Evolutionary conservation across 768 basidiomycete genomes (phyloP), one percentile per base, ranked within the genome.

Genomic region (Rhodosporidiobolus sp.): DNA sequence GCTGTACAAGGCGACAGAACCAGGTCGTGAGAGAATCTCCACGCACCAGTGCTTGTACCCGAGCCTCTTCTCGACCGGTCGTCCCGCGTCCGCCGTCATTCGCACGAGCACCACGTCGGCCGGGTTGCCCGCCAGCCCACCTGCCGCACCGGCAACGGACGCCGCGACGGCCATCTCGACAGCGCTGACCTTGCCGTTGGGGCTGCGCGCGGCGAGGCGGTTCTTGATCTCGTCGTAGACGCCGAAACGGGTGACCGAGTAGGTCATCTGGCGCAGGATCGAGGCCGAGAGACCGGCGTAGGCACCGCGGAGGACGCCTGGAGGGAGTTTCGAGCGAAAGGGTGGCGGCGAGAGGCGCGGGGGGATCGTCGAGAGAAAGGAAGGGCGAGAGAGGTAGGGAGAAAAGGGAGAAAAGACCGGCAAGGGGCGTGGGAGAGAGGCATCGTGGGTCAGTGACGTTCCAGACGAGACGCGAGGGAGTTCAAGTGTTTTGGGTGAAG

Each of bases 201-300:
- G 58, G 38, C 61, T 58, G 46, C 57, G 58, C 34, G 28, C 43
- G 0, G 49, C 34, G 19, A 78, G 45, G 2, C 50, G 62, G 35
- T 72, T 70, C 63, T 79, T 79, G 26, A 77, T 59, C 45, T 68
- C 74, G 59, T 79, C 78, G 73, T 79, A 77, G 22, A 74, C 68
- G 34, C 76, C 77, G 67, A 79, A 79, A 1, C 77, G 75, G 4
- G 75, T 76, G 30, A 79, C 32, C 4, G 74, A 75, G 70, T 78
- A 78, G 63, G 77, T 77, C 78, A 79, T 75, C 58, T 77, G 77
- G 1, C 78, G 77, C 8, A 79, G 53, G 56, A 79, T 72, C 43
- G 77, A 78, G 43, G 78, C 78, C 9, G 76, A 72, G 38, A 79
- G 74, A 32, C 78, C 78, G 43, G 76, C 73, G 61, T 77, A 79